Evolutionary conservation across 148 eudicot genomes (phyloP).

Genomic region (Camellia japonica): DNA sequence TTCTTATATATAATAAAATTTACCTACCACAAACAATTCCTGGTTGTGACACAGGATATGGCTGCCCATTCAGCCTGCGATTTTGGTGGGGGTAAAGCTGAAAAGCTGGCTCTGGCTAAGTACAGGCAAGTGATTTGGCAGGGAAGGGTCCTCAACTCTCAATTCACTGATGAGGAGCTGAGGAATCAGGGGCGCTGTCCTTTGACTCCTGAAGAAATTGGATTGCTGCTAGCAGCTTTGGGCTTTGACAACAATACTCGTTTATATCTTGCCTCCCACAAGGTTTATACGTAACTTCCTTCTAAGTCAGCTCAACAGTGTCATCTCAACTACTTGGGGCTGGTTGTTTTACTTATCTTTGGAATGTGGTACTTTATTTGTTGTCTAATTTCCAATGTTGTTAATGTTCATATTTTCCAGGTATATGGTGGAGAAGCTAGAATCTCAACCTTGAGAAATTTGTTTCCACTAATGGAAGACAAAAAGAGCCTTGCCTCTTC

Average conservation of each 20-base stretch:
- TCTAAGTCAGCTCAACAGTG: background rate
- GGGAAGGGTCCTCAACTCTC: conserved; percentile 91
- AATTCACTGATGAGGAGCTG: conserved; percentile 92
- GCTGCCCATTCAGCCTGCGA: conserved; percentile 99
- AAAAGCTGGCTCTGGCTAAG: conserved; percentile 83
- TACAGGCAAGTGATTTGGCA: conserved; percentile 91
- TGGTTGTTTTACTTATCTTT: background rate
- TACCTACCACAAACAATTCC: background rate
- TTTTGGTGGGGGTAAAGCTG: conserved; percentile 97
- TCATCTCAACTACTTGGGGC: background rate
- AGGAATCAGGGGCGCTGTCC: conserved; percentile 96
- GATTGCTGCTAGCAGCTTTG: conserved; percentile 85
- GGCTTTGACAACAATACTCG: conserved; percentile 91
- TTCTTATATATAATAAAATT: no score
- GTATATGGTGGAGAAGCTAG: conserved; percentile 91
- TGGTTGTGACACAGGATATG: conserved; percentile 68
- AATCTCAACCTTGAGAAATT: conserved; percentile 57
- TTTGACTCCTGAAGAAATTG: conserved; percentile 93
- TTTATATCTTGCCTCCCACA: conserved; percentile 94
- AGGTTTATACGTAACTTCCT: conserved; percentile 40
- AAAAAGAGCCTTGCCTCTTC: conserved; percentile 87
- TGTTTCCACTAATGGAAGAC: conserved; percentile 88
- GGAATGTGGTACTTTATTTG: background rate
- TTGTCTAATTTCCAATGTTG: background rate
- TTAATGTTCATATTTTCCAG: conserved; percentile 28